Conservation (phyloP, 148 eudicot genomes). For the Rhododendron henanense region DNA sequence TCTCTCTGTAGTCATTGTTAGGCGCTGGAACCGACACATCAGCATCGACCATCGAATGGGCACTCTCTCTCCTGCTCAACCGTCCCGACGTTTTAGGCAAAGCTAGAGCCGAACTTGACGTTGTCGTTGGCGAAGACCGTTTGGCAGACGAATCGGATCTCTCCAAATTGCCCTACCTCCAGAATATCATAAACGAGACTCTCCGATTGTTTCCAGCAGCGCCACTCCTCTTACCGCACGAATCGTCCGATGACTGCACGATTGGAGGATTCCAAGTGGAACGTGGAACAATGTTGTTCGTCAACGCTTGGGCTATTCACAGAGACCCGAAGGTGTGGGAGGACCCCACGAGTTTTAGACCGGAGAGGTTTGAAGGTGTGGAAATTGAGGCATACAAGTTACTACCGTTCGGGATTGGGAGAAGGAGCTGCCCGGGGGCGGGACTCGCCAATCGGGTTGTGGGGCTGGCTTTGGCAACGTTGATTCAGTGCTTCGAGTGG, state of each 20-base stretch:
- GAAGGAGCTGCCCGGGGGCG: conserved; percentile 38
- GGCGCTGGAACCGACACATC: conserved; percentile 10
- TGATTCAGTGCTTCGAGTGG: conserved; percentile 47
- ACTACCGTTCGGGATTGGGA: conserved; percentile 41
- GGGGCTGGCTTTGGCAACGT: conserved; percentile 26
- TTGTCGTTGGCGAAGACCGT: background rate
- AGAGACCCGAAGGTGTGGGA: conserved; percentile 27
- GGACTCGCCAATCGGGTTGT: conserved; percentile 28
- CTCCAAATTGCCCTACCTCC: conserved; percentile 19
- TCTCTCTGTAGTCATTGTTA: conserved; percentile 1
- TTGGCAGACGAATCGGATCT: conserved; percentile 23
- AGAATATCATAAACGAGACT: conserved; percentile 22
- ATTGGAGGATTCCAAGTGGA: conserved; percentile 1
- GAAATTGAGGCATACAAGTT: conserved; percentile 24
- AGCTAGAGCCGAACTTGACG: conserved; percentile 17
- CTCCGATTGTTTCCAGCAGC: conserved; percentile 20
- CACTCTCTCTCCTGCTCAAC: conserved; percentile 10
- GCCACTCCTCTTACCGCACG: conserved; percentile 25
- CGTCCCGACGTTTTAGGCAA: conserved; percentile 18
- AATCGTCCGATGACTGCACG: conserved; percentile 11
- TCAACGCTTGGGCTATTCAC: conserved; percentile 26
- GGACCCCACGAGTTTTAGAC: conserved; percentile 26
- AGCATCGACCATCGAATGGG: conserved; percentile 23
- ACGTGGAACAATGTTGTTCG: conserved; percentile 19
- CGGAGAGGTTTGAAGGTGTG: conserved; percentile 35